Percentiles rank a stretch among this genome's conserved stretches.
Conservation (phyloP, 2,329 filamentous ascomycete species). For the Botrytis tulipae region DNA sequence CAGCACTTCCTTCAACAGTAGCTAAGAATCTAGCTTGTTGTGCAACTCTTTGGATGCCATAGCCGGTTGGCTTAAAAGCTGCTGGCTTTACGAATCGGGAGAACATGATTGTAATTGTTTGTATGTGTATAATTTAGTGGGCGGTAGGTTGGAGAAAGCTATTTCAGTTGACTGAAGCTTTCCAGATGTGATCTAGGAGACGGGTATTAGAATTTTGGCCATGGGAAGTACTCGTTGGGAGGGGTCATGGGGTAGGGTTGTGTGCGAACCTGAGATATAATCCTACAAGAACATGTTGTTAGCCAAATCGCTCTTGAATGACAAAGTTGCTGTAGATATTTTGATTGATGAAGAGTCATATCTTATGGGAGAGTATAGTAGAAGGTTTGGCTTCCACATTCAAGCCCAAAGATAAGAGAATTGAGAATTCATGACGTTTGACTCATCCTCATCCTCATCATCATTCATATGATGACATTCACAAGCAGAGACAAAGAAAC, state of each 20-base stretch:
- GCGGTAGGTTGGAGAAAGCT: constrained; percentile 25
- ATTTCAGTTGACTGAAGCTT: constrained; percentile 44
- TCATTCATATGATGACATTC: background rate
- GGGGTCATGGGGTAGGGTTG: constrained; percentile 5
- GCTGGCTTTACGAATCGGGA: constrained; percentile 57
- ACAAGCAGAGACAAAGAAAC: constrained; percentile 25
- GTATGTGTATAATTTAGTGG: constrained; percentile 28
- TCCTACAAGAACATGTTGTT: constrained; percentile 55
- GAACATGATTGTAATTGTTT: constrained; percentile 52
- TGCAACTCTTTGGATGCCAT: constrained; percentile 33
- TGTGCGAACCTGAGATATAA: constrained; percentile 66
- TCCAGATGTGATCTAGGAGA: constrained; percentile 44
- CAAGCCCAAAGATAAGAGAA: background rate
- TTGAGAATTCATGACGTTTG: background rate
- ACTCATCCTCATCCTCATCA: background rate
- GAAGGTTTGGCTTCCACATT: background rate
- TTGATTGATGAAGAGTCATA: background rate
- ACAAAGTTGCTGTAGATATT: background rate
- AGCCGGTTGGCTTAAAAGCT: constrained; percentile 41
- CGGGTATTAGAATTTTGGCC: constrained; percentile 30
- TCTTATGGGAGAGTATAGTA: background rate
- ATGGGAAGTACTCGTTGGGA: constrained; percentile 24
- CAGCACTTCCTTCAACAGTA: constrained; percentile 67
- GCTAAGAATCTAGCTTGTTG: constrained; percentile 55
- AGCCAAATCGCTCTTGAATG: constrained; percentile 39